These are phyloP conservation scores for Sugiyamaella xylanicola DNA, from an alignment of 1,139 yeast species.

Conservation along the genomic window DNA sequence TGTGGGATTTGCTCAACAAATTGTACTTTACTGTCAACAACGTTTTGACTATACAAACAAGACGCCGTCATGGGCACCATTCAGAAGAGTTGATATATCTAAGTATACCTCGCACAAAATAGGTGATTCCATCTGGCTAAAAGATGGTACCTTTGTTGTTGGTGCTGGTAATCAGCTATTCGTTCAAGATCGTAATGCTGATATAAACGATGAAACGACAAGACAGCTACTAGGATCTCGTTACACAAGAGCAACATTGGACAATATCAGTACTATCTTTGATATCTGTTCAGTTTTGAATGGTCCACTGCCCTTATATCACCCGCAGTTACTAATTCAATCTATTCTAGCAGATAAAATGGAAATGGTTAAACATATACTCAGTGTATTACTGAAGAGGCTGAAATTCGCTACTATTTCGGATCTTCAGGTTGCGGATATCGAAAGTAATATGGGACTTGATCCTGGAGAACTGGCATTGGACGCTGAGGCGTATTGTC, in stretches of 20 bases:
- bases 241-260: conserved; percentile 31
- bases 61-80: conserved; percentile 74
- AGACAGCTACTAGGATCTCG: conserved; percentile 42
- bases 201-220: conserved; percentile 55
- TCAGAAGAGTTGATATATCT: conserved; percentile 71
- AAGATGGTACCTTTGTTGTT: conserved; percentile 73
- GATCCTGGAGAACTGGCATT: conserved; percentile 13
- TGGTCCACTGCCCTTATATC: conserved; percentile 88
- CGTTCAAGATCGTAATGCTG: conserved; percentile 71
- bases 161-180: conserved; percentile 91
- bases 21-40: conserved; percentile 73
- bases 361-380: conserved; percentile 57
- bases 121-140: conserved; percentile 88
- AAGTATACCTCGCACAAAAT: conserved; percentile 75
- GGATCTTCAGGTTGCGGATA: conserved; percentile 35
- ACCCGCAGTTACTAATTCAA: conserved; percentile 87
- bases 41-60: conserved; percentile 86
- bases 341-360: conserved; percentile 65
- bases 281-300: conserved; percentile 73
- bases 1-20: conserved; percentile 68
- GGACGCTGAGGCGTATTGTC: background rate
- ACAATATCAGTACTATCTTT: conserved; percentile 54
- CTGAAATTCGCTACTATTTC: conserved; percentile 53
- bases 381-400: conserved; percentile 54
- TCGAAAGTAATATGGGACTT: conserved; percentile 33